Evolutionary conservation across 2,329 filamentous ascomycete species (phyloP), one percentile per base, ranked within the genome.

Genomic region (Juglanconis juglandina): DNA sequence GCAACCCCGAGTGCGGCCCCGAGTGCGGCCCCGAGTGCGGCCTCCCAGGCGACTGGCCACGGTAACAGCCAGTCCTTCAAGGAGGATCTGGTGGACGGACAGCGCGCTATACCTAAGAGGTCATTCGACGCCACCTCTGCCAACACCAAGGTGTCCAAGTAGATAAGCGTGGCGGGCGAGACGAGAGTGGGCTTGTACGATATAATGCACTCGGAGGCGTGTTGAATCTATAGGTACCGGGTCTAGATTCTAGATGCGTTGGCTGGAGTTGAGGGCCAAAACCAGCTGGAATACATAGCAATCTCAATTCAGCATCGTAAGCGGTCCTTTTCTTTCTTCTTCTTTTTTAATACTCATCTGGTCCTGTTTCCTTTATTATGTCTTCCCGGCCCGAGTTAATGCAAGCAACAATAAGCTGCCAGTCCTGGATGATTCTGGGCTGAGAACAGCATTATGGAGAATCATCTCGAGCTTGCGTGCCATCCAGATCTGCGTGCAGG

Each of bases 41-140:
- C 30, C 2, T 14, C 30, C 11, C 30, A 37, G 41, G 56, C 46
- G 34, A 0, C 35, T 30, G 30, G 13, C 14, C 14, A 44, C 34
- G 32, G n/a, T 37, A 51, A 56, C 17, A 57, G 51, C 48, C 53
- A 34, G 17, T 35, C 7, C 10, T 50, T 24, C 13, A 51, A 35
- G 35, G 52, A 60, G 37, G 60, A 62, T 24, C 5, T 55, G 11
- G 52, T 50, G 51, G 55, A 56, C 17, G 56, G 58, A 48, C 52
- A 58, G 59, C 54, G 50, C 14, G 61, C 52, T 13, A 33, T 66
- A 5, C 70, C 71, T 3, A 68, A 64, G 60, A 63, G 64, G 56
- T 69, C 69, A 1, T 64, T 66, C 13, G 73, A 75, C 51, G 72
- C 72, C 37, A 74, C 73, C 1, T 64, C 61, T 17, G 72, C 71